phyloP scores from a whole-genome alignment of 2,329 filamentous ascomycete genomes.

The Teratosphaeria epicoccoides region DNA sequence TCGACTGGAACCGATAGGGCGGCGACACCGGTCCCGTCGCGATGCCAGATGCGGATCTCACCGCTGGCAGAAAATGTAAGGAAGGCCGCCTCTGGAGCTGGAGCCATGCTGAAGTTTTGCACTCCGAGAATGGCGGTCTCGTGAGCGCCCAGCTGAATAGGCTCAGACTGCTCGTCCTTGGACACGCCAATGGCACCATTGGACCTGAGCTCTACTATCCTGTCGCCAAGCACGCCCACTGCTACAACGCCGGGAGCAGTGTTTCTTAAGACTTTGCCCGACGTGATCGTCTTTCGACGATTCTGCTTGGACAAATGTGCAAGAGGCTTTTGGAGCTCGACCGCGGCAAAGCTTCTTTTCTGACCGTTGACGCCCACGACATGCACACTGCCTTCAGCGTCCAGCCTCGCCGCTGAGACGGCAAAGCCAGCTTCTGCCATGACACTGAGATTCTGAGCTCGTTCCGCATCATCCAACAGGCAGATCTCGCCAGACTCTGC shows the following conservation, averaged over 20 bases:
- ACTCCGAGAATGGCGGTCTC: conserved; percentile 59
- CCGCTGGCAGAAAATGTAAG: conserved; percentile 83
- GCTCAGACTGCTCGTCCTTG: conserved; percentile 6
- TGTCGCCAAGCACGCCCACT: conserved; percentile 27
- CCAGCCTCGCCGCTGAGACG: conserved; percentile 56
- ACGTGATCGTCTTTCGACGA: conserved; percentile 11
- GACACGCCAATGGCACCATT: not conserved
- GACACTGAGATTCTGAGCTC: conserved; percentile 58
- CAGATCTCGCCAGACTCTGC: conserved; percentile 87
- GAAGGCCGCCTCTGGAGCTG: conserved; percentile 58
- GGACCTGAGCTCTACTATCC: conserved; percentile 17
- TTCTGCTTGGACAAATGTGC: conserved; percentile 5
- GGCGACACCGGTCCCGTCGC: conserved; percentile 57
- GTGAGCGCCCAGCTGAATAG: conserved; percentile 44
- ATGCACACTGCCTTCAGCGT: conserved; percentile 48
- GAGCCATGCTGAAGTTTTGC: conserved; percentile 50
- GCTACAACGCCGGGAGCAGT: conserved; percentile 24
- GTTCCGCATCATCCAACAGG: conserved; percentile 65
- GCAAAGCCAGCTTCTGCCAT: conserved; percentile 57
- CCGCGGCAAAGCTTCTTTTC: conserved; percentile 35
- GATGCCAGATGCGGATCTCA: conserved; percentile 70
- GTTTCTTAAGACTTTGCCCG: conserved; percentile 5
- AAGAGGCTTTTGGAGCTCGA: conserved; percentile 26
- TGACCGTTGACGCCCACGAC: conserved; percentile 58
- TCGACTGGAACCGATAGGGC: conserved; percentile 61